Conservation (phyloP, 2,329 filamentous ascomycete genomes). For the Nigrospora sphaerica region DNA sequence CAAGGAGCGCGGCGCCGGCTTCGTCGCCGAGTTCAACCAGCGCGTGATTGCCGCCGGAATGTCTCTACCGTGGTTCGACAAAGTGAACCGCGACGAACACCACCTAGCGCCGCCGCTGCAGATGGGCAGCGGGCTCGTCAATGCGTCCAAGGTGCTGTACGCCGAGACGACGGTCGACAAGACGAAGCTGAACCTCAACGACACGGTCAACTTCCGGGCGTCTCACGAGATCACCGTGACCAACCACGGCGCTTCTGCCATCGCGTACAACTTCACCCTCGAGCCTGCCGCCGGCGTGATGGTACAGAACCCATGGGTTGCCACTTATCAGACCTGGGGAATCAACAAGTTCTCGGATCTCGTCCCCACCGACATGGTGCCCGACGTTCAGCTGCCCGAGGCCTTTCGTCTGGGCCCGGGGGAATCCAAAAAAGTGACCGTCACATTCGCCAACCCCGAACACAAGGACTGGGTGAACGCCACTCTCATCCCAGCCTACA, state of each 20-base stretch:
- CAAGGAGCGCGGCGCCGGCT: conserved; percentile 5
- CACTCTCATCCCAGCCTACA: conserved; percentile 31
- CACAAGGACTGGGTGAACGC: conserved; percentile 9
- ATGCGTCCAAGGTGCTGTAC: conserved; percentile 27
- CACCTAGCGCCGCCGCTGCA: conserved; percentile 1
- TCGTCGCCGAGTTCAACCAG: conserved; percentile 8
- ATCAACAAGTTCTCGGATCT: conserved; percentile 4
- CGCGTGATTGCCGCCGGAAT: conserved; percentile 14
- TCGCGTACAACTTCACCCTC: conserved; percentile 32
- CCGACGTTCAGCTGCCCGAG: conserved; percentile 1
- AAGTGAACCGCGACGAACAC: neutral
- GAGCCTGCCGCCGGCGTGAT: conserved; percentile 35
- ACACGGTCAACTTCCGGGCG: conserved; percentile 25
- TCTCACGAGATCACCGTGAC: conserved; percentile 29
- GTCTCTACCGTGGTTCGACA: conserved; percentile 9
- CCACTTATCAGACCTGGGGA: neutral
- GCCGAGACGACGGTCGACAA: conserved; percentile 22
- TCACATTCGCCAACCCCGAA: conserved; percentile 18
- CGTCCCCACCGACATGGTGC: conserved; percentile 3
- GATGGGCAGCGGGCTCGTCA: conserved; percentile 20
- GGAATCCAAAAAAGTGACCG: conserved; percentile 11
- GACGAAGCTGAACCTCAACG: conserved; percentile 29
- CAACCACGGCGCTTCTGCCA: conserved; percentile 31
- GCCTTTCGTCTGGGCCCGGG: conserved; percentile 18
- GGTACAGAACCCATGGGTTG: conserved; percentile 10